Conservation (phyloP, 2,329 filamentous ascomycete genomes). For the Pyrenophora tritici-repentis region DNA sequence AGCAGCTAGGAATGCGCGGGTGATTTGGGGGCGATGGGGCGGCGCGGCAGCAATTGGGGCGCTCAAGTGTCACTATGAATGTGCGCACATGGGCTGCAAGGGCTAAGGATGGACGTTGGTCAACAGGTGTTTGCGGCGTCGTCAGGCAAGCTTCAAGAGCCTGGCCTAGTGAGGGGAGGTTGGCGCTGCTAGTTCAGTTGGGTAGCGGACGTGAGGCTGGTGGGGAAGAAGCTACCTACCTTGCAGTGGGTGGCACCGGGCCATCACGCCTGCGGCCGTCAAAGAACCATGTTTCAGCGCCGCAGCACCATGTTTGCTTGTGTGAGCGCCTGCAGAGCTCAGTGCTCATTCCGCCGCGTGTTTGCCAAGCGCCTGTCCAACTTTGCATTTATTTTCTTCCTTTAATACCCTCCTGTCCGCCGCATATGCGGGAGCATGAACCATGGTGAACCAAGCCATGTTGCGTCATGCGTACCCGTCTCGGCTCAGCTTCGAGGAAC, state of each 20-base stretch:
- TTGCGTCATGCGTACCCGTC: conserved; percentile 21
- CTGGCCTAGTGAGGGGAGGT: conserved; percentile 12
- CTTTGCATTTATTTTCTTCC: not conserved
- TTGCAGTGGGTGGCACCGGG: conserved; percentile 1
- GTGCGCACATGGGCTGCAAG: conserved; percentile 4
- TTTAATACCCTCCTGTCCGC: not conserved
- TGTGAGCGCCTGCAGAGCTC: not conserved
- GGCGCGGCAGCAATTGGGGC: conserved; percentile 11
- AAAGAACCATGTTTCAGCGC: conserved; percentile 5
- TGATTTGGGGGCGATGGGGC: not conserved
- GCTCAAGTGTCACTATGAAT: conserved; percentile 1
- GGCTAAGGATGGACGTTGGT: conserved; percentile 1
- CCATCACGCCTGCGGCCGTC: conserved; percentile 2
- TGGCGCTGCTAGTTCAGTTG: conserved; percentile 5
- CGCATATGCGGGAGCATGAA: too few relatives aligned
- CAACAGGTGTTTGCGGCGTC: conserved; percentile 8
- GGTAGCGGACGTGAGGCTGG: conserved; percentile 8
- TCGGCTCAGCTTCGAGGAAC: conserved; percentile 4
- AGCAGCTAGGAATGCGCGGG: conserved; percentile 5
- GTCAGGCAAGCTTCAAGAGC: conserved; percentile 1
- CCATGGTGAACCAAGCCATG: conserved; percentile 2
- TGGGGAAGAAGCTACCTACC: conserved; percentile 12
- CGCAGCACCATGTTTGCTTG: conserved; percentile 3
- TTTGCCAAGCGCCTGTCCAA: too few relatives aligned
- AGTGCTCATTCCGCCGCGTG: too few relatives aligned